A percentile compares a stretch with the other conserved stretches of the same genome.
Conservation (phyloP, 495 filamentous ascomycete species). For the Cercophora newfieldiana region DNA sequence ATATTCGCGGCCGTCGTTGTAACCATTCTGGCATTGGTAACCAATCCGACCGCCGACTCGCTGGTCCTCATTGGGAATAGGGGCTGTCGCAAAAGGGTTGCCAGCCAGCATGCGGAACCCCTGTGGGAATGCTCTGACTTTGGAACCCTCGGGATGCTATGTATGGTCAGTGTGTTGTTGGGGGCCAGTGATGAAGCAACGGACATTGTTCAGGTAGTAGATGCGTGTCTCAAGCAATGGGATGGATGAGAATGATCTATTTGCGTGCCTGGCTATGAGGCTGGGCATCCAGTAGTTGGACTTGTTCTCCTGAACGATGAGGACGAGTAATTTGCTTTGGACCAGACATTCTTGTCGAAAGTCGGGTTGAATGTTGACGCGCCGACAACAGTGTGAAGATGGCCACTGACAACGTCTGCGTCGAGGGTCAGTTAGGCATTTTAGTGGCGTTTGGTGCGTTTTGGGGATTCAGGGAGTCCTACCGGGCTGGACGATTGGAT, state of each 20-base stretch:
- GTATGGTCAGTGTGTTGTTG: background rate
- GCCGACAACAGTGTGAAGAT: slow-evolving; percentile 7
- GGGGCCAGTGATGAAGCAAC: background rate
- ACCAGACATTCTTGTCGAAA: background rate
- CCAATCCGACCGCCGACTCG: background rate
- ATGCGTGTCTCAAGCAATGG: slow-evolving; percentile 5
- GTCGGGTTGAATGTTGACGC: background rate
- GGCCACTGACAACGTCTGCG: slow-evolving; percentile 3
- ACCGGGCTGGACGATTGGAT: slow-evolving; percentile 12
- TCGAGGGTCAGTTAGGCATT: background rate
- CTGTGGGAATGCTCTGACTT: slow-evolving; percentile 5
- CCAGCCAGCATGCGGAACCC: slow-evolving; percentile 12
- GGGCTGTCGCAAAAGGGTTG: background rate
- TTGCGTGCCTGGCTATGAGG: background rate
- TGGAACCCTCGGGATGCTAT: slow-evolving; percentile 10
- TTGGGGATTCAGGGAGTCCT: background rate
- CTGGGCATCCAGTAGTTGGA: slow-evolving; percentile 16
- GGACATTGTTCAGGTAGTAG: slow-evolving; percentile 10
- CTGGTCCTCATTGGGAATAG: background rate
- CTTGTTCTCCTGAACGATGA: slow-evolving; percentile 10
- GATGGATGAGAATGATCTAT: slow-evolving; percentile 3
- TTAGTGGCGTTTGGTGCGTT: background rate
- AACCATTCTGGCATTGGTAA: slow-evolving; percentile 9
- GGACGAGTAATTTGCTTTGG: slow-evolving; percentile 9
- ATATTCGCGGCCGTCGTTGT: slow-evolving; percentile 7